Evolutionary conservation across 441 rosid genomes (phyloP).

Genomic region (Aleurites moluccanus): DNA sequence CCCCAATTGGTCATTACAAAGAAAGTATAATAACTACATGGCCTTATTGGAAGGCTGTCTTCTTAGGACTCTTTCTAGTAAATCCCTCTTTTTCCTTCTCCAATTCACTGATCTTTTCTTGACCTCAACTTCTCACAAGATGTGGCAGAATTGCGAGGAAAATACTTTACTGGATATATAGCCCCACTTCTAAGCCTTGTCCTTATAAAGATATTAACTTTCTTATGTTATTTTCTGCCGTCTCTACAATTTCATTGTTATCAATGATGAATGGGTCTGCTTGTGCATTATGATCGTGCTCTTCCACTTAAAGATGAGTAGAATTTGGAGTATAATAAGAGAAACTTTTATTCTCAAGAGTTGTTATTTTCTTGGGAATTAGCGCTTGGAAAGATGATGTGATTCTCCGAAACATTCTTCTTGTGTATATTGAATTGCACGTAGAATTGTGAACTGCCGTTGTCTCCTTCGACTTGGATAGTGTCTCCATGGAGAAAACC

Average conservation of each 20-base stretch:
- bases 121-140: constrained; percentile 5
- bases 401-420: neutral
- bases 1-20: constrained; percentile 17
- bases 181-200: constrained; percentile 24
- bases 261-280: neutral
- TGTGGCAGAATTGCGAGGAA: neutral
- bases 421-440: constrained; percentile 15
- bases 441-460: constrained; percentile 14
- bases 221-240: neutral
- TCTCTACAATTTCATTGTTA: constrained; percentile 5
- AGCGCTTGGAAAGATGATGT: neutral
- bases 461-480: constrained; percentile 19
- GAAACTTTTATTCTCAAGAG: constrained; percentile 10
- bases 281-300: neutral
- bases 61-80: constrained; percentile 14
- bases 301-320: neutral
- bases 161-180: constrained; percentile 19
- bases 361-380: constrained; percentile 11
- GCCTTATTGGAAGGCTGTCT: constrained; percentile 14
- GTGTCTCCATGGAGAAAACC: constrained; percentile 21
- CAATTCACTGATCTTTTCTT: neutral
- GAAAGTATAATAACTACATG: constrained; percentile 19
- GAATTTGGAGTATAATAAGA: constrained; percentile 13
- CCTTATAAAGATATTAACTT: constrained; percentile 1
- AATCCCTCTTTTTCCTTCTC: neutral